Conservation (phyloP, 164 flowering plant species). For the Piper betle region DNA sequence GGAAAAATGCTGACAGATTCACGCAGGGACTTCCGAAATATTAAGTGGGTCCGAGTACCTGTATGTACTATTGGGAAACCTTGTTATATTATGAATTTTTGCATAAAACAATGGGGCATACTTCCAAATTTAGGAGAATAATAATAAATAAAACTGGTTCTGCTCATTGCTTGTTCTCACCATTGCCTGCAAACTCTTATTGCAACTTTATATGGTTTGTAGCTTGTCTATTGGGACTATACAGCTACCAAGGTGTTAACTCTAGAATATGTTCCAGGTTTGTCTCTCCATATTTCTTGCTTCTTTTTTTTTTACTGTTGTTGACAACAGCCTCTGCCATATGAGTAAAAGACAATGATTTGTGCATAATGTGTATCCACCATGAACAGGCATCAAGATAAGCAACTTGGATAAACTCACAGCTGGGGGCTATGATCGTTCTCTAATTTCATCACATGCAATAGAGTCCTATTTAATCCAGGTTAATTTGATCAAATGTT, state of each 20-base stretch:
- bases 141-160: background rate
- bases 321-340: background rate
- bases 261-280: constrained; percentile 96
- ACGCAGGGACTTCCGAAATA: constrained; percentile 89
- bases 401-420: constrained; percentile 45
- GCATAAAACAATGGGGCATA: background rate
- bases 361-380: constrained; percentile 1
- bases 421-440: constrained; percentile 48
- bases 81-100: background rate
- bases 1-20: constrained; percentile 90
- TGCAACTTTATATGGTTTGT: constrained; percentile 6
- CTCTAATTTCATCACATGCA: constrained; percentile 72
- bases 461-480: constrained; percentile 87
- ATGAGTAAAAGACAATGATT: background rate
- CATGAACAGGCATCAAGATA: constrained; percentile 65
- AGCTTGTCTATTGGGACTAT: constrained; percentile 91
- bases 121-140: background rate
- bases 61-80: constrained; percentile 45
- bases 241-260: constrained; percentile 79
- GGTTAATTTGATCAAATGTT: constrained; percentile 24
- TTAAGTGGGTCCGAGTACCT: constrained; percentile 97
- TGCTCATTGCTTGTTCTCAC: background rate
- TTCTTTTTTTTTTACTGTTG: background rate
- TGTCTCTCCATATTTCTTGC: constrained; percentile 6
- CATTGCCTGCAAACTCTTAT: constrained; percentile 1